A percentile compares a stretch with the other conserved stretches of the same genome.
These are phyloP conservation scores for Cochlearia excelsa DNA, from an alignment of 345 rosid species.

Conservation along the genomic window DNA sequence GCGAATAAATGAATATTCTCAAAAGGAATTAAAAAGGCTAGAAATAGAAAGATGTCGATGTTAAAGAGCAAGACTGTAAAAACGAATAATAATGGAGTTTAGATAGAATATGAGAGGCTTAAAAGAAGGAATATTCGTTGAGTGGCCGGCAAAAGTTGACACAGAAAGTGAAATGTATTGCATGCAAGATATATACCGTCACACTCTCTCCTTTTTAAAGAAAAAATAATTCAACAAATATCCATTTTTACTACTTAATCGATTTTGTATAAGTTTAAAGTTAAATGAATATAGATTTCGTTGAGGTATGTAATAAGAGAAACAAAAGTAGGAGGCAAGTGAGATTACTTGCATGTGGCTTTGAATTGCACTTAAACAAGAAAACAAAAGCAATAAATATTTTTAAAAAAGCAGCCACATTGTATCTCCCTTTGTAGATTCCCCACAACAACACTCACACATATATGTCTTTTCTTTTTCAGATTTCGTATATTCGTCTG, in stretches of 20 bases:
- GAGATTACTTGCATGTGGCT: constrained; percentile 28
- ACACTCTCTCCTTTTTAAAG: constrained; percentile 26
- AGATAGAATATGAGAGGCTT: constrained; percentile 26
- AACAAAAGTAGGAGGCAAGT: constrained; percentile 10
- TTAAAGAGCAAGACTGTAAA: constrained; percentile 19
- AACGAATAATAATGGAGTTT: constrained; percentile 8
- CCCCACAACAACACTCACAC: constrained; percentile 33
- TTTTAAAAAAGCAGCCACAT: constrained; percentile 25
- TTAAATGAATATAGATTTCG: too few species aligned
- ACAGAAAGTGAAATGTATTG: constrained; percentile 30
- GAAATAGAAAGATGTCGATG: constrained; percentile 27
- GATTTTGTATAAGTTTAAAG: not conserved
- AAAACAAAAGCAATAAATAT: constrained; percentile 26
- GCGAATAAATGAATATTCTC: constrained; percentile 16
- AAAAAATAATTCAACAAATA: constrained; percentile 16
- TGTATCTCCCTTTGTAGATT: constrained; percentile 33
- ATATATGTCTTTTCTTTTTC: constrained; percentile 1
- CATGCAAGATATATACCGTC: constrained; percentile 29
- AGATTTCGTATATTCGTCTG: constrained; percentile 3
- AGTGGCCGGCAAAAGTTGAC: constrained; percentile 41
- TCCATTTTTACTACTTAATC: not conserved
- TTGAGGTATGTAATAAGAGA: not conserved
- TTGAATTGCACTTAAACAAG: constrained; percentile 23
- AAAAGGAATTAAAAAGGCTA: not conserved
- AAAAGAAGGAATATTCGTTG: constrained; percentile 29